phyloP scores from a whole-genome alignment of 768 basidiomycete species.

The Harrya chromipes region DNA sequence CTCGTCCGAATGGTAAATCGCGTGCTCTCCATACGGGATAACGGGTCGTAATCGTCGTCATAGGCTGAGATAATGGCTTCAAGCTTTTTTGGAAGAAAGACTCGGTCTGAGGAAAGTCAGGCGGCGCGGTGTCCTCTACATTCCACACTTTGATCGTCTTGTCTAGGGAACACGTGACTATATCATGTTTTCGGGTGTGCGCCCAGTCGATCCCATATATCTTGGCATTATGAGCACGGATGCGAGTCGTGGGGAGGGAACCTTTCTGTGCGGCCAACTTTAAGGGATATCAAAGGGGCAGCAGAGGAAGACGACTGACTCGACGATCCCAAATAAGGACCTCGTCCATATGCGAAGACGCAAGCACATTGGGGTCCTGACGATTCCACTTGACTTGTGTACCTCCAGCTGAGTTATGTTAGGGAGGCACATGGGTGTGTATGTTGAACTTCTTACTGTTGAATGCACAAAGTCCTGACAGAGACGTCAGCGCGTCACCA shows the following conservation, averaged over 20 bases:
- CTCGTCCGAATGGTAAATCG: constrained; percentile 87
- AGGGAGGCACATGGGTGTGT: neutral
- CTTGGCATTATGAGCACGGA: constrained; percentile 83
- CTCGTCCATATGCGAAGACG: constrained; percentile 83
- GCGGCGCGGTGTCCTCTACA: constrained; percentile 22
- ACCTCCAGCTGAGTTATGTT: constrained; percentile 57
- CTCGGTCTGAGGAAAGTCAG: constrained; percentile 12
- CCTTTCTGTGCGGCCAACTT: constrained; percentile 61
- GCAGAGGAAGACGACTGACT: constrained; percentile 42
- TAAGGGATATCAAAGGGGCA: neutral
- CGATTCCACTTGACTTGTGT: constrained; percentile 99
- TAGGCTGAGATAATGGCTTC: constrained; percentile 34
- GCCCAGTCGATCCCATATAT: constrained; percentile 99
- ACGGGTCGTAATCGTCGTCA: constrained; percentile 58
- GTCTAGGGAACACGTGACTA: constrained; percentile 94
- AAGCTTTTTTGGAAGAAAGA: constrained; percentile 8
- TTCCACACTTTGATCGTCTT: constrained; percentile 89
- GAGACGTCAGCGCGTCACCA: neutral
- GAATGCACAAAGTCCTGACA: constrained; percentile 57
- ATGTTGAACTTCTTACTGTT: constrained; percentile 37
- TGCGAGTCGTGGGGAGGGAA: constrained; percentile 70
- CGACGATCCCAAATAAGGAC: constrained; percentile 94
- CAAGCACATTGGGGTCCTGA: constrained; percentile 79
- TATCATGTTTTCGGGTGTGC: constrained; percentile 63
- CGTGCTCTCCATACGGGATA: constrained; percentile 96